Evolutionary conservation across 1,284 basidiomycete species (phyloP).

Genomic region (Ceratobasidium sp.): DNA sequence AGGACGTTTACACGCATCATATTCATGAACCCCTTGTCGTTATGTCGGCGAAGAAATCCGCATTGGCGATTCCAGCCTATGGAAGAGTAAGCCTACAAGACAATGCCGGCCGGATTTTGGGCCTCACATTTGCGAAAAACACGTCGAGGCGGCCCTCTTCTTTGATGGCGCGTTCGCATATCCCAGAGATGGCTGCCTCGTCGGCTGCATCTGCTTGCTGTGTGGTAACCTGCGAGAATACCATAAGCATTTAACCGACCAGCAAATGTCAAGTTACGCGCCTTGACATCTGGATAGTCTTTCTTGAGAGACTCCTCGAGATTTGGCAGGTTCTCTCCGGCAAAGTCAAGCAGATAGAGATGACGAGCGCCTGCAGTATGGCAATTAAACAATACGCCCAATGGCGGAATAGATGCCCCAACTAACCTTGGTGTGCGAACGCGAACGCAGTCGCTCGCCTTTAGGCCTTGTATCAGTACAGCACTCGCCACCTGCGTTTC

Average conservation of each 20-base stretch:
- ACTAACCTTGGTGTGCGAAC: conserved; percentile 80
- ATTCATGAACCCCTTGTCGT: conserved; percentile 74
- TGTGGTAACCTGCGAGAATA: conserved; percentile 64
- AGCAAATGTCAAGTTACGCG: conserved; percentile 45
- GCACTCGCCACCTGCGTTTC: background rate
- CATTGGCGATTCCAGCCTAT: conserved; percentile 61
- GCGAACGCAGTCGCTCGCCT: conserved; percentile 75
- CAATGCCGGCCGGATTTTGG: conserved; percentile 35
- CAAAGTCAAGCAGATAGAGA: conserved; percentile 85
- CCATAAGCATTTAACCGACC: background rate
- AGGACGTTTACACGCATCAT: conserved; percentile 81
- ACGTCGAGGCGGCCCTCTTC: conserved; percentile 89
- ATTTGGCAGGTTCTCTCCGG: conserved; percentile 70
- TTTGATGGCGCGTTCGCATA: conserved; percentile 74
- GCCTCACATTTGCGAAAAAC: conserved; percentile 88
- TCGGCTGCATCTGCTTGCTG: conserved; percentile 84
- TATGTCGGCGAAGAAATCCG: conserved; percentile 52
- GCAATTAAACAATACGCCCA: conserved; percentile 11
- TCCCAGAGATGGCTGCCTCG: conserved; percentile 67
- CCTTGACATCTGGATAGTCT: conserved; percentile 81
- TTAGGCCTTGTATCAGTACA: conserved; percentile 32
- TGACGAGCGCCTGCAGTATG: conserved; percentile 72
- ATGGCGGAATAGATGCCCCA: background rate
- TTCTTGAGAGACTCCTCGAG: conserved; percentile 72
- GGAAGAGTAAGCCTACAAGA: too few relatives aligned